phyloP scores from a whole-genome alignment of 768 basidiomycete species.

The Tylopilus felleus region DNA sequence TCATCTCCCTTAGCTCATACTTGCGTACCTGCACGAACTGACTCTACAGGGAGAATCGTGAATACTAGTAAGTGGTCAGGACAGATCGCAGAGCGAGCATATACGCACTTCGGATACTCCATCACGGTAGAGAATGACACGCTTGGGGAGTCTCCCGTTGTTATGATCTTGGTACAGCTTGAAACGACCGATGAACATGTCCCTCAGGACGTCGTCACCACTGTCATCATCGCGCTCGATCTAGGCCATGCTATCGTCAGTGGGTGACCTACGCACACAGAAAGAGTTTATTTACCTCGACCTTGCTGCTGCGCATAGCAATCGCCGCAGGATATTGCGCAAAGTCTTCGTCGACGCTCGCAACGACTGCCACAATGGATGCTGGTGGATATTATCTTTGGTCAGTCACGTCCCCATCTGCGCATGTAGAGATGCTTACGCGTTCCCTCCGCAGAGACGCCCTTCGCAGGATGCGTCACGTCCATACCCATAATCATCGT shows the following conservation, averaged over 20 bases:
- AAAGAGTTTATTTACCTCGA: constrained; percentile 50
- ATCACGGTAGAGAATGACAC: constrained; percentile 55
- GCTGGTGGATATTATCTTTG: constrained; percentile 20
- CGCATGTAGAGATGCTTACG: constrained; percentile 19
- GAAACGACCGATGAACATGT: constrained; percentile 49
- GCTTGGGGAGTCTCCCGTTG: constrained; percentile 36
- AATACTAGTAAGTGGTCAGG: no score
- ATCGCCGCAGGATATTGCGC: constrained; percentile 49
- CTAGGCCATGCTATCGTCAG: background rate
- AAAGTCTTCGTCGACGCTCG: constrained; percentile 43
- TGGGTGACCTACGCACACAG: background rate
- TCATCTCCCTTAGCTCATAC: constrained; percentile 42
- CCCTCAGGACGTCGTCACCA: constrained; percentile 36
- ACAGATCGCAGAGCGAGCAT: background rate
- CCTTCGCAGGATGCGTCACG: constrained; percentile 70
- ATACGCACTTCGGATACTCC: constrained; percentile 71
- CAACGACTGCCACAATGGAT: constrained; percentile 53
- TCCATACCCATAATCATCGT: constrained; percentile 60
- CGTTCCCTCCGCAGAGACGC: constrained; percentile 51
- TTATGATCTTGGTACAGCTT: constrained; percentile 35
- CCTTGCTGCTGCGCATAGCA: constrained; percentile 50
- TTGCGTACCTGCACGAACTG: constrained; percentile 45
- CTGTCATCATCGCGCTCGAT: background rate
- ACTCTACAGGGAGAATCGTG: constrained; percentile 32
- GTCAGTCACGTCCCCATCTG: background rate